These are phyloP conservation scores for Oemleria cerasiformis DNA, from an alignment of 306 rosid genomes.

Conservation along the genomic window DNA sequence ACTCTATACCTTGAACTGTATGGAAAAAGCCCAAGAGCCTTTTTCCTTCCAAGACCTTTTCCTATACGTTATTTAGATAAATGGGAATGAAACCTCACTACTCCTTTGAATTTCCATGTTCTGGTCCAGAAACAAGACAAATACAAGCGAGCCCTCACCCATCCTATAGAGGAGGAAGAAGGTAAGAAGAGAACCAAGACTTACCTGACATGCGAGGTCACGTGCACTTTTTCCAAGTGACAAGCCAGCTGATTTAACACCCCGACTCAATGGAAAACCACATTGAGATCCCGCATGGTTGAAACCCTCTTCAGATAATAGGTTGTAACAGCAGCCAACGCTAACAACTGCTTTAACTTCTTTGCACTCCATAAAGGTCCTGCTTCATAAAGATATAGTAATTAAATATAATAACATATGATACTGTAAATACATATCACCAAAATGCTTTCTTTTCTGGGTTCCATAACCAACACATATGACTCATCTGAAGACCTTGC, in stretches of 20 bases:
- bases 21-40: neutral
- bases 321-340: constrained; percentile 90
- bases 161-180: neutral
- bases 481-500: neutral
- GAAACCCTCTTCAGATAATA: constrained; percentile 66
- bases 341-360: constrained; percentile 85
- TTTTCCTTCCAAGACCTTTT: neutral
- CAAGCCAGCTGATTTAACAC: constrained; percentile 54
- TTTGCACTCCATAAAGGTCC: constrained; percentile 75
- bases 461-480: neutral
- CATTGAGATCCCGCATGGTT: constrained; percentile 39
- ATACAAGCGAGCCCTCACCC: neutral
- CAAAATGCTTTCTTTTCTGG: neutral
- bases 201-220: constrained; percentile 96
- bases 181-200: neutral
- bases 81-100: neutral
- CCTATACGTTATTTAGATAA: neutral
- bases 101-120: neutral
- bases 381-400: constrained; percentile 28
- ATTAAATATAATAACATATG: constrained; percentile 2
- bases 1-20: neutral
- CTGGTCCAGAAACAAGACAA: neutral
- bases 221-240: constrained; percentile 75
- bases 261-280: constrained; percentile 85
- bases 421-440: neutral